Conservation (phyloP, 305 asterid genomes). For the Fraxinus ornus region DNA sequence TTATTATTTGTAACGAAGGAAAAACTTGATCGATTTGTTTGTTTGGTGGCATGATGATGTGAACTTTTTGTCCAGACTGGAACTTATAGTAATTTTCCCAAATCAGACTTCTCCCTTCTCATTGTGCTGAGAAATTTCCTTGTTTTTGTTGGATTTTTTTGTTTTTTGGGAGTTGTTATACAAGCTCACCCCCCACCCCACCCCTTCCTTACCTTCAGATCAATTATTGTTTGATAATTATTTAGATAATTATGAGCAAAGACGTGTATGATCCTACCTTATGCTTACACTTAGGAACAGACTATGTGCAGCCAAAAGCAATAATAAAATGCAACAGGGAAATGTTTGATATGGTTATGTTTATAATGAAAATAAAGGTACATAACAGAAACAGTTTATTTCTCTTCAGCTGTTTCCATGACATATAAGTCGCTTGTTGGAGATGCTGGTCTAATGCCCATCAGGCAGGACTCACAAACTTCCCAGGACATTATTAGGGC, state of each 20-base stretch:
- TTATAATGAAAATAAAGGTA: not conserved
- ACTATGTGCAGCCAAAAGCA: not conserved
- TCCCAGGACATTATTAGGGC: not conserved
- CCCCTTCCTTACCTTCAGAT: not conserved
- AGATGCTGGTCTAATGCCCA: not conserved
- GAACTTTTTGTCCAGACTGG: not conserved
- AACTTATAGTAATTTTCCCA: not conserved
- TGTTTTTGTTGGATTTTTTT: not conserved
- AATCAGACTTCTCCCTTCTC: not conserved
- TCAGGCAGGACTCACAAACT: constrained; percentile 7
- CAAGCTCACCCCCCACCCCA: not conserved
- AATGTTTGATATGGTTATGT: not conserved
- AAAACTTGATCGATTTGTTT: not conserved
- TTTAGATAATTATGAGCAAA: not conserved
- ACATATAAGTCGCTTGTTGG: not conserved
- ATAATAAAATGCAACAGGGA: not conserved
- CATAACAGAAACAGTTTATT: not conserved
- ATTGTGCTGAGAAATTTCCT: not conserved
- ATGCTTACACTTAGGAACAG: not conserved
- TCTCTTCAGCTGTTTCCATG: not conserved
- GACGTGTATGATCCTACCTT: not conserved
- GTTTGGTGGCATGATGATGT: not conserved
- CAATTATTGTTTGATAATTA: not conserved
- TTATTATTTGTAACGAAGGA: not conserved
- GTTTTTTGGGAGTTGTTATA: not conserved